Base-by-base conservation (phyloP, 352 stramenopile species). In the Thraustochytrium sp. region DNA sequence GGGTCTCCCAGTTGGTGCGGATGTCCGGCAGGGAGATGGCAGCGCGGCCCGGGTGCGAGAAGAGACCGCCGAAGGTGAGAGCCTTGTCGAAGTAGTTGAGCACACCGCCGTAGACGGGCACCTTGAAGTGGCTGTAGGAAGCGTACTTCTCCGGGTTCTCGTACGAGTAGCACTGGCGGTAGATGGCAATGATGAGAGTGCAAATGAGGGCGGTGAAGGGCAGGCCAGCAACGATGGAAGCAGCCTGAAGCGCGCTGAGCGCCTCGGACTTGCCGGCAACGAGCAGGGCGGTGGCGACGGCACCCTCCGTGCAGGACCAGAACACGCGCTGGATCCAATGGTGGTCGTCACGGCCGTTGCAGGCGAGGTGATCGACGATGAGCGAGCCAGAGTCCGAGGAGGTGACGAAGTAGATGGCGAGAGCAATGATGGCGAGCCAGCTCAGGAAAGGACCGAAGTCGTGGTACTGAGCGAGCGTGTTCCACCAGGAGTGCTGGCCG, bases 341-440 rank as follows among this genome's bases (percentile, higher is more conserved):
- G 16, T 84, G 77, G 1, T 88, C 84, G 82, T 87, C 59, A 44
- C 46, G 59, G 44, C 87, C 88, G 84, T 90, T 90, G 2, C 82
- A 86, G 36, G 87, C 84, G 2, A 90, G 56, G 49, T 85, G 49
- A 56, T 90, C 88, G 48, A 90, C 87, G 59, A 90, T 74, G 53
- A 90, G 75, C 51, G 86, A 88, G 44, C 87, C 88, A 84, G 86
- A 89, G 82, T 90, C 88, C 21, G 87, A 89, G 2, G 83, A 88
- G 9, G 88, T 90, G 48, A 89, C 82, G 54, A 90, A 90, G 77
- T 90, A 90, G 40, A 89, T 83, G 1, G 83, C 76, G 31, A 90
- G 54, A 13, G 87, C 44, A 54, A 89, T 75, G 29, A 90, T 78
- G n/a, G 77, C 86, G 23, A 90, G 53, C 23, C 65, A 85, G 29